Conservation (phyloP, 352 stramenopile genomes). For the Pythium oligandrum region DNA sequence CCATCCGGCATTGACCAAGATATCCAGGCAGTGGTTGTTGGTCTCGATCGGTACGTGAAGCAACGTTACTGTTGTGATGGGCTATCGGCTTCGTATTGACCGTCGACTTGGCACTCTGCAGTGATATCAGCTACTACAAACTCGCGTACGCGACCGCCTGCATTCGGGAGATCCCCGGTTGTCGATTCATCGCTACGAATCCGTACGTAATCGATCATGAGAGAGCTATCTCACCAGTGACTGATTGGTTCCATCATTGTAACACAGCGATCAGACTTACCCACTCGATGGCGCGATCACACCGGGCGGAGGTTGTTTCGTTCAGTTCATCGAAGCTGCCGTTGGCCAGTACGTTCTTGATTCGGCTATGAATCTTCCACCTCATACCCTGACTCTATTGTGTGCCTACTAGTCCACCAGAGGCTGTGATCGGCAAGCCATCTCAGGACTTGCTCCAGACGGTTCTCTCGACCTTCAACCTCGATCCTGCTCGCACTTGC, state of each 20-base stretch:
- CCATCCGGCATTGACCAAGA: conserved; percentile 65
- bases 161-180: conserved; percentile 64
- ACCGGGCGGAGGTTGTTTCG: conserved; percentile 60
- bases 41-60: conserved; percentile 50
- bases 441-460: conserved; percentile 81
- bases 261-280: conserved; percentile 62
- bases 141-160: conserved; percentile 79
- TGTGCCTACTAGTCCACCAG: conserved; percentile 33
- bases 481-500: conserved; percentile 70
- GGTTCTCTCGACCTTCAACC: conserved; percentile 60
- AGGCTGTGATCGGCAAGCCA: conserved; percentile 77
- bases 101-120: conserved; percentile 4
- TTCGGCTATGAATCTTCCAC: not conserved
- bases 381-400: conserved; percentile 3
- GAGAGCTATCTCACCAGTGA: not conserved
- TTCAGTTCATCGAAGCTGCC: conserved; percentile 62
- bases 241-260: no score
- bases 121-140: conserved; percentile 83
- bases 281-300: conserved; percentile 68
- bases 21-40: conserved; percentile 70
- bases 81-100: not conserved
- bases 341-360: conserved; percentile 49
- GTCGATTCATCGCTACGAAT: conserved; percentile 81
- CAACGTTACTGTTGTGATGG: no score
- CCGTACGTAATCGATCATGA: conserved; percentile 30